phyloP scores from a whole-genome alignment of 495 filamentous ascomycete species.

The Hypoxylon subgilvum region DNA sequence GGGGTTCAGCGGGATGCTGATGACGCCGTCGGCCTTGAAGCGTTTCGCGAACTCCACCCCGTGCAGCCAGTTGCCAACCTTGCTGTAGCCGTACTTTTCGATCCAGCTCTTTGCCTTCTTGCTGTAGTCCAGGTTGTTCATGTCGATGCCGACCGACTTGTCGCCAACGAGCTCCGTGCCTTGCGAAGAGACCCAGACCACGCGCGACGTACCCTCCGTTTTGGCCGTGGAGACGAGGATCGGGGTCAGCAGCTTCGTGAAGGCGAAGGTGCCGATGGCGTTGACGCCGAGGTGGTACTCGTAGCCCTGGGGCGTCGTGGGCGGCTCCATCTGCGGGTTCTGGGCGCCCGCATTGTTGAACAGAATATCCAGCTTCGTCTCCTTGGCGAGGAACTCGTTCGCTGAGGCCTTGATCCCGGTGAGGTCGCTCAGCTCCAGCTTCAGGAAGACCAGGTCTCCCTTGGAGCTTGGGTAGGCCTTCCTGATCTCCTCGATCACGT shows the following conservation, averaged over 20 bases:
- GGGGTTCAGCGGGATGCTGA: constrained; percentile 38
- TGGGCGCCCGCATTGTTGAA: constrained; percentile 51
- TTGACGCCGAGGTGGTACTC: constrained; percentile 49
- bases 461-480: constrained; percentile 30
- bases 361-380: constrained; percentile 44
- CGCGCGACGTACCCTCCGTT: constrained; percentile 30
- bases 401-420: constrained; percentile 40
- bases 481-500: constrained; percentile 37
- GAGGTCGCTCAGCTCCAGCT: constrained; percentile 47
- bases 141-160: constrained; percentile 37
- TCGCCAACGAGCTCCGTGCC: constrained; percentile 39
- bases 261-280: constrained; percentile 44
- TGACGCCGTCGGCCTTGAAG: constrained; percentile 28
- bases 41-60: constrained; percentile 32
- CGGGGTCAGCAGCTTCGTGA: constrained; percentile 51
- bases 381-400: constrained; percentile 39
- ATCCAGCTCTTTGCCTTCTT: constrained; percentile 15
- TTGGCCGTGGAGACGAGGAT: constrained; percentile 35
- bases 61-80: constrained; percentile 30
- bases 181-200: constrained; percentile 41
- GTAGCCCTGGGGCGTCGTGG: constrained; percentile 41
- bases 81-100: constrained; percentile 33
- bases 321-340: constrained; percentile 10
- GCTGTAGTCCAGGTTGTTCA: constrained; percentile 40
- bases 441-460: constrained; percentile 39